Evolutionary conservation across 2,329 filamentous ascomycete species (phyloP).

Genomic region (Ascochyta pisi): DNA sequence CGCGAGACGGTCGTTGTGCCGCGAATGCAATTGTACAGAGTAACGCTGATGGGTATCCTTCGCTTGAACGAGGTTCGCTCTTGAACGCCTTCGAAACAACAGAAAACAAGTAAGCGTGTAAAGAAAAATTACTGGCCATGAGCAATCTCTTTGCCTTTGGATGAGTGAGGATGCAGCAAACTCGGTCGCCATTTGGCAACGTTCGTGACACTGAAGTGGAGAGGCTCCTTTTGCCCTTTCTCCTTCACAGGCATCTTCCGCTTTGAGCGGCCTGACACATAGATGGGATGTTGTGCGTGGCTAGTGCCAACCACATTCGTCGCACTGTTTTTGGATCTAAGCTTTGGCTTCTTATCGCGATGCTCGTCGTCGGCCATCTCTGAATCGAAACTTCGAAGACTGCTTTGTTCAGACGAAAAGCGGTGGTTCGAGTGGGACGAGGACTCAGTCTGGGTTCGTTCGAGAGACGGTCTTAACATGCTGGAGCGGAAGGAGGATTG

Average conservation of each 20-base stretch:
- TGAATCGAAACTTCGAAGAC: slow-evolving; percentile 47
- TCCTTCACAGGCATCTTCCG: slow-evolving; percentile 50
- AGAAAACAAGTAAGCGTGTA: neutral
- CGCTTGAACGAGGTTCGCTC: slow-evolving; percentile 26
- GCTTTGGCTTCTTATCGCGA: slow-evolving; percentile 51
- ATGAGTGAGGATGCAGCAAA: slow-evolving; percentile 43
- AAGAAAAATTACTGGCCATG: slow-evolving; percentile 19
- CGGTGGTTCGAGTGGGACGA: slow-evolving; percentile 29
- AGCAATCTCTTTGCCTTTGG: slow-evolving; percentile 46
- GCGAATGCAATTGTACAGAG: slow-evolving; percentile 11
- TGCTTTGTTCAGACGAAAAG: slow-evolving; percentile 46
- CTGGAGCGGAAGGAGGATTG: slow-evolving; percentile 18
- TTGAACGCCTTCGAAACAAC: slow-evolving; percentile 24
- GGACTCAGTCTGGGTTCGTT: slow-evolving; percentile 10
- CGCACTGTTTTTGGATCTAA: slow-evolving; percentile 47
- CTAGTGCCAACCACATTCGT: slow-evolving; percentile 36
- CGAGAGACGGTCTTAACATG: slow-evolving; percentile 14
- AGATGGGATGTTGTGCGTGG: slow-evolving; percentile 41
- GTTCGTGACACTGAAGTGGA: slow-evolving; percentile 49
- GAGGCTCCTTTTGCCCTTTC: slow-evolving; percentile 48
- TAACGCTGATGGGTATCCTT: slow-evolving; percentile 38
- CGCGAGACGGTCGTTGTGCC: neutral
- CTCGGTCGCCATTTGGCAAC: slow-evolving; percentile 45
- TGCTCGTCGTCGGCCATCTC: slow-evolving; percentile 50
- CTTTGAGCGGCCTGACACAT: slow-evolving; percentile 51